These are phyloP conservation scores for Calonectria fujianensis DNA, from an alignment of 2,329 filamentous ascomycete species.

Conservation along the genomic window DNA sequence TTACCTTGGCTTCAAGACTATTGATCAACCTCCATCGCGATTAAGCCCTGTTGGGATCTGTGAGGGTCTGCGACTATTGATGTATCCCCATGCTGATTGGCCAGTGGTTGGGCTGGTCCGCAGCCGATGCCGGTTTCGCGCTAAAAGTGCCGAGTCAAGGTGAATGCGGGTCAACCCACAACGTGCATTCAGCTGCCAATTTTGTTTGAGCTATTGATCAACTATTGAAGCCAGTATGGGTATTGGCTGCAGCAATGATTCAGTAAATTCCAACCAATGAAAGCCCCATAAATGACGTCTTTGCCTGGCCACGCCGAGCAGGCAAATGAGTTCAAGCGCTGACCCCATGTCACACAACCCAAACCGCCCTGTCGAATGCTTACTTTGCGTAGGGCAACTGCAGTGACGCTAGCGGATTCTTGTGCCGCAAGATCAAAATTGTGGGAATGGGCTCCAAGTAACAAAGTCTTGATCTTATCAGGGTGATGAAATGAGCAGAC, in stretches of 20 bases:
- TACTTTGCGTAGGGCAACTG: neutral
- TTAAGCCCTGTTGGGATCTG: neutral
- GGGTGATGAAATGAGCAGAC: too few species aligned
- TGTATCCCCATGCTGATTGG: neutral
- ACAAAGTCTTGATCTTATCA: too few species aligned
- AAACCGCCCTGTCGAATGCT: neutral
- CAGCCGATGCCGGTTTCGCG: neutral
- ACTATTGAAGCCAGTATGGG: neutral
- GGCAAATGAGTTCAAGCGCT: neutral
- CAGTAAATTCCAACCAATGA: neutral
- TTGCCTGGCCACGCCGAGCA: too few species aligned
- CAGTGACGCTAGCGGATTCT: too few species aligned
- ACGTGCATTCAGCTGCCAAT: conserved; percentile 10
- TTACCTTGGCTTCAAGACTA: neutral
- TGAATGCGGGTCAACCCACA: neutral
- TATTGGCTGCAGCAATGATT: neutral
- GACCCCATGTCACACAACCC: neutral
- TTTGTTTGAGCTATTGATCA: neutral
- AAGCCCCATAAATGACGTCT: neutral
- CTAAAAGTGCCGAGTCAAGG: neutral
- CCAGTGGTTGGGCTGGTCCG: neutral
- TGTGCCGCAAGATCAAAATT: too few species aligned
- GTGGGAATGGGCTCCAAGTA: too few species aligned
- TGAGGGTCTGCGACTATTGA: neutral
- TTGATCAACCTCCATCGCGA: neutral